Conservation (phyloP, 306 rosid species). For the Casuarina cunninghamiana region DNA sequence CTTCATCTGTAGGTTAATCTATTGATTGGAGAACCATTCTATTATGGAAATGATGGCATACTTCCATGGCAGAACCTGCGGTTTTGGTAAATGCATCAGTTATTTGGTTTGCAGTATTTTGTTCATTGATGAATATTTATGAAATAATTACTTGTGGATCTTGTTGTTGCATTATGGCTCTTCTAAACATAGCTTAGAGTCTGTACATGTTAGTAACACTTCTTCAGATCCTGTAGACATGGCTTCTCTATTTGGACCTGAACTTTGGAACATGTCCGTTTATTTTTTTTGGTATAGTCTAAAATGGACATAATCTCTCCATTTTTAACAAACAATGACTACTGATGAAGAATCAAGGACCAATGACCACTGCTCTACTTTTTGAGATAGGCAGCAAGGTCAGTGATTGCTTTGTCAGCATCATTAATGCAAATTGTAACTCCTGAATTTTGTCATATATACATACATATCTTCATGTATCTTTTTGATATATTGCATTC, state of each 20-base stretch:
- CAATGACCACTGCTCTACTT: background rate
- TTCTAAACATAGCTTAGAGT: background rate
- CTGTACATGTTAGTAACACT: background rate
- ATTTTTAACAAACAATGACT: background rate
- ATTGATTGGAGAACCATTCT: constrained; percentile 86
- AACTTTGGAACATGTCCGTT: background rate
- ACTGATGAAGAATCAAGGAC: background rate
- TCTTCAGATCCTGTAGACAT: background rate
- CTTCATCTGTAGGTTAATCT: constrained; percentile 64
- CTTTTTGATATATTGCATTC: background rate
- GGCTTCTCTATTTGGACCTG: background rate
- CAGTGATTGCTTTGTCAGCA: background rate
- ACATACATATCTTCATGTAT: background rate
- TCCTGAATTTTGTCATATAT: no score
- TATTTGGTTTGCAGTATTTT: constrained; percentile 18
- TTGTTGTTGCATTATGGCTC: constrained; percentile 5
- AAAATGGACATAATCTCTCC: background rate
- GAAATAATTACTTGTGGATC: constrained; percentile 6
- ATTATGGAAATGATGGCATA: constrained; percentile 66
- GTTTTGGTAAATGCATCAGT: constrained; percentile 60
- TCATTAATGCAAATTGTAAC: background rate
- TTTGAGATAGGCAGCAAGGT: background rate
- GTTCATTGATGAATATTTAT: constrained; percentile 18
- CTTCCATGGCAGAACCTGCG: constrained; percentile 97
- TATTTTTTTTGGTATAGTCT: background rate